phyloP scores from a whole-genome alignment of 2,329 filamentous ascomycete species.

The Penicillium sp. region DNA sequence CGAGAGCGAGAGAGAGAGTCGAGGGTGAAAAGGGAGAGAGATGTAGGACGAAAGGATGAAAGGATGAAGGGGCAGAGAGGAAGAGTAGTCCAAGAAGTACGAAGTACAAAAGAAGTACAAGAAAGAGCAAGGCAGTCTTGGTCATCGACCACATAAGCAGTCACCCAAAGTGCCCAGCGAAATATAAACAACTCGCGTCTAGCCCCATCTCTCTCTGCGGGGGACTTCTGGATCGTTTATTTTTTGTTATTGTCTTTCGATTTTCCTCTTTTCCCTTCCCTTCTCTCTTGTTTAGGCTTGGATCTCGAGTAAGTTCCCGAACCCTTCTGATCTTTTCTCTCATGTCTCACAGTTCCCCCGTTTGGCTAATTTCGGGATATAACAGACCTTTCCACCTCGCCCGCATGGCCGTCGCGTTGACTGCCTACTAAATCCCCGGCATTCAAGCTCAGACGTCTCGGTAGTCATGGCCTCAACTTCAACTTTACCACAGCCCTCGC shows the following conservation, averaged over 20 bases:
- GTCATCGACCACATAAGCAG: neutral
- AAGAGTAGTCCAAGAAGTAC: no score
- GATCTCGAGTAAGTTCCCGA: no score
- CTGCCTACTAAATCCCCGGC: neutral
- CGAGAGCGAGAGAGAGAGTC: neutral
- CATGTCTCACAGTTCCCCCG: neutral
- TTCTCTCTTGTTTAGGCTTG: neutral
- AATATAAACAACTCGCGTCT: neutral
- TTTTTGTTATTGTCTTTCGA: neutral
- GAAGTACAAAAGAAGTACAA: neutral
- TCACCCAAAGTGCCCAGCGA: neutral
- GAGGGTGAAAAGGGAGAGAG: neutral
- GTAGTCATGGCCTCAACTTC: conserved; percentile 47
- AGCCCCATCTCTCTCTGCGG: conserved; percentile 3
- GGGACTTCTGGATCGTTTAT: neutral
- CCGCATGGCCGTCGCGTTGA: conserved; percentile 18
- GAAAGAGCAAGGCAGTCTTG: neutral
- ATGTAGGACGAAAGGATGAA: neutral
- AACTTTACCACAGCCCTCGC: conserved; percentile 66
- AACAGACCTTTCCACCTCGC: neutral
- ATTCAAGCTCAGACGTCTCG: conserved; percentile 3
- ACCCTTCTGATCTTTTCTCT: neutral
- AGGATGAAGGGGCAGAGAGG: no score
- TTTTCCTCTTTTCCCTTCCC: neutral
- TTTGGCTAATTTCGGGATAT: neutral